Percentiles rank a stretch among this genome's conserved stretches.
Conservation (phyloP, 305 asterid species). For the Vinca major region DNA sequence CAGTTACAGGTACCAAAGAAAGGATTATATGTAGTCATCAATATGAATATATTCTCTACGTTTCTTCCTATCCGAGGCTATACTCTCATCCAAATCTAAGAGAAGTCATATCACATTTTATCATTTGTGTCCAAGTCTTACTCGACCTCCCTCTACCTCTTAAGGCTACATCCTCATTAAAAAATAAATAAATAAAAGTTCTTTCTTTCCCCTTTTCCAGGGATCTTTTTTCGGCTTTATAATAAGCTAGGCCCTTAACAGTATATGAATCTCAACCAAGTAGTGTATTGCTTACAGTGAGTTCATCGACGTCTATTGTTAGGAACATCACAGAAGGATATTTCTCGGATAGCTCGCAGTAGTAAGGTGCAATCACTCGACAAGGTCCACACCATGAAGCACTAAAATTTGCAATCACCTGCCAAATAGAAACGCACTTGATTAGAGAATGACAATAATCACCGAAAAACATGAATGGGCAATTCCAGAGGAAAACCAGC, state of each 20-base stretch:
- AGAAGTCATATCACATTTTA: no score
- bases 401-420: constrained; percentile 93
- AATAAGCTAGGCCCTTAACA: background rate
- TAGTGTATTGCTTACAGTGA: constrained; percentile 53
- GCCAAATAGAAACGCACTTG: constrained; percentile 17
- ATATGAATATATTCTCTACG: no score
- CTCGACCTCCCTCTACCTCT: no score
- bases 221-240: background rate
- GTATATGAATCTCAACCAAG: background rate
- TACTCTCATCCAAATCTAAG: no score
- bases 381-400: constrained; percentile 99
- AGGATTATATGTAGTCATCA: no score
- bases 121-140: no score
- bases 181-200: background rate
- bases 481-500: background rate
- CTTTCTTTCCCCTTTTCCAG: background rate
- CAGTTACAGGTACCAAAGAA: no score
- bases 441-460: constrained; percentile 18
- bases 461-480: background rate
- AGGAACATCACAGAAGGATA: constrained; percentile 68
- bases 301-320: constrained; percentile 83
- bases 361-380: constrained; percentile 80
- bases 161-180: no score
- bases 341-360: constrained; percentile 73
- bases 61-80: no score